These are phyloP conservation scores for Candida nonsorbophila DNA, from an alignment of 805 yeast genomes.

Conservation along the genomic window DNA sequence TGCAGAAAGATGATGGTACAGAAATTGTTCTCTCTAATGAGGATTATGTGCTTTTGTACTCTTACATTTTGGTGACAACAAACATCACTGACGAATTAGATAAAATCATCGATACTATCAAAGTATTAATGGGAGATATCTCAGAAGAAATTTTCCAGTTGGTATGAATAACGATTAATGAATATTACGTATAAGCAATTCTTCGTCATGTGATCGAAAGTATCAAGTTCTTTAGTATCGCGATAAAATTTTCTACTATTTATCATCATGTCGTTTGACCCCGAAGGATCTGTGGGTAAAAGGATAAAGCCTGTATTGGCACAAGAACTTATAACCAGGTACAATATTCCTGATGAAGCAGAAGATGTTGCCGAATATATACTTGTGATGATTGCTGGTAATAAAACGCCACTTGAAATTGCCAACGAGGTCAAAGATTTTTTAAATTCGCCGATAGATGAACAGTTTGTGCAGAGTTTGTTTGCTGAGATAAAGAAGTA, in stretches of 20 bases:
- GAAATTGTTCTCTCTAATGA: slow-evolving; percentile 46
- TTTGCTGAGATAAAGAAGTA: slow-evolving; percentile 50
- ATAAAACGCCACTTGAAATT: slow-evolving; percentile 57
- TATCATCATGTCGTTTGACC: slow-evolving; percentile 25
- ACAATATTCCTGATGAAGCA: slow-evolving; percentile 34
- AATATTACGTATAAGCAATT: slow-evolving; percentile 1
- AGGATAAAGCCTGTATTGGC: slow-evolving; percentile 28
- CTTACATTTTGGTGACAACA: slow-evolving; percentile 68
- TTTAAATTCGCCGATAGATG: slow-evolving; percentile 58
- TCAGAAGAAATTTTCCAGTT: slow-evolving; percentile 56
- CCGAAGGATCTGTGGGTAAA: slow-evolving; percentile 35
- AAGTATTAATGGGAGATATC: slow-evolving; percentile 60
- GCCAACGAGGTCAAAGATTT: slow-evolving; percentile 55
- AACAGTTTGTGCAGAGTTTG: slow-evolving; percentile 50
- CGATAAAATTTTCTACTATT: not conserved
- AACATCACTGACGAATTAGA: slow-evolving; percentile 63
- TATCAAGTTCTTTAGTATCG: not conserved
- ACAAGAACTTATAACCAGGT: slow-evolving; percentile 30
- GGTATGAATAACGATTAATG: slow-evolving; percentile 13
- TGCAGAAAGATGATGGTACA: slow-evolving; percentile 10
- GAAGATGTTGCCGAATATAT: slow-evolving; percentile 69
- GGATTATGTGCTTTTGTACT: slow-evolving; percentile 72
- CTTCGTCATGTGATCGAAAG: too few species aligned
- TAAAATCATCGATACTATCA: slow-evolving; percentile 48
- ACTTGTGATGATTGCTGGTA: slow-evolving; percentile 63